A percentile compares a stretch with the other conserved stretches of the same genome.
Evolutionary conservation across 2,329 filamentous ascomycete genomes (phyloP).

Genomic region (Beauveria bassiana): DNA sequence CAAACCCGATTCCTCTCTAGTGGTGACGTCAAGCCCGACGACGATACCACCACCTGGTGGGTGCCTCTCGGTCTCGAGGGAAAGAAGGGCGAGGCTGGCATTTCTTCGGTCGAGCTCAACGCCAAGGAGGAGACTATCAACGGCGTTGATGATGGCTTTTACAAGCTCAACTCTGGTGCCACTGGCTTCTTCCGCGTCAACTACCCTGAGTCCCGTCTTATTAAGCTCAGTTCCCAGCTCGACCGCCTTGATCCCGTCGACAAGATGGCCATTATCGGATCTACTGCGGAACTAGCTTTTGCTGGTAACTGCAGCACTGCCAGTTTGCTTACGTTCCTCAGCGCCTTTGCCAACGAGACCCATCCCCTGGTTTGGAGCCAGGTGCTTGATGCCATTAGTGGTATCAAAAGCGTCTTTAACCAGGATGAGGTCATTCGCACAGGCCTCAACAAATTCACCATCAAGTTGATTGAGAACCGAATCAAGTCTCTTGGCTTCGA

Average conservation of each 20-base stretch:
- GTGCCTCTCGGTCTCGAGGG: conserved; percentile 81
- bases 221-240: conserved; percentile 70
- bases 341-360: conserved; percentile 74
- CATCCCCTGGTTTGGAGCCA: conserved; percentile 89
- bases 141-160: conserved; percentile 71
- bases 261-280: conserved; percentile 86
- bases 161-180: conserved; percentile 87
- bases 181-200: conserved; percentile 89
- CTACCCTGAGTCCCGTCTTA: conserved; percentile 77
- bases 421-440: conserved; percentile 64
- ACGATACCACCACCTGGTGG: conserved; percentile 94
- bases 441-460: conserved; percentile 69
- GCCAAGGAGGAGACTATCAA: conserved; percentile 69
- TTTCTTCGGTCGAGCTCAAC: conserved; percentile 61
- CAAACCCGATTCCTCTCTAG: conserved; percentile 88
- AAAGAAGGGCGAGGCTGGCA: conserved; percentile 54
- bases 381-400: conserved; percentile 66
- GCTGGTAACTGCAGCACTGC: conserved; percentile 78
- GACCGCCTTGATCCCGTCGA: conserved; percentile 74
- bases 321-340: conserved; percentile 72
- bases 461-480: conserved; percentile 68
- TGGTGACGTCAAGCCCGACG: conserved; percentile 83
- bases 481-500: conserved; percentile 82
- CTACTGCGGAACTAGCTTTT: conserved; percentile 80
- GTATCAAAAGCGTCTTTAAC: conserved; percentile 78